These are phyloP conservation scores for Boletus insuetus DNA, from an alignment of 768 basidiomycete species.

Conservation along the genomic window DNA sequence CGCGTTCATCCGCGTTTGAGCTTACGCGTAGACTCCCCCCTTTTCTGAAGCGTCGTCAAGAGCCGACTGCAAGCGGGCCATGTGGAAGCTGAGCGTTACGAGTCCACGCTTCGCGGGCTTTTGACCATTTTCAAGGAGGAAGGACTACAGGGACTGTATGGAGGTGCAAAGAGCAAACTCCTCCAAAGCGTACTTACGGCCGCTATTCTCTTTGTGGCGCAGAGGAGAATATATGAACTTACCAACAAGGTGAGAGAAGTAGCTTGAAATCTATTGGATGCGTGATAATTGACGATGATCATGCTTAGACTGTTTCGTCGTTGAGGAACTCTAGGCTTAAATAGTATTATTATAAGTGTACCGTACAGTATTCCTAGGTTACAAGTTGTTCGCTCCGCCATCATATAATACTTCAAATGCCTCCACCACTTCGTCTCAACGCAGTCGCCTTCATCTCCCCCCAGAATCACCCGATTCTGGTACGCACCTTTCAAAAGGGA, in stretches of 20 bases:
- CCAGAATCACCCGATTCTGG: conserved; percentile 74
- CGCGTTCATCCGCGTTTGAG: not conserved
- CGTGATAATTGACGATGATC: conserved; percentile 1
- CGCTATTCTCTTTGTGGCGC: conserved; percentile 89
- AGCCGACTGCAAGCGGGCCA: conserved; percentile 77
- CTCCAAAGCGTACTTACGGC: conserved; percentile 91
- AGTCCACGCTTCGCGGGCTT: conserved; percentile 75
- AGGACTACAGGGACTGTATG: conserved; percentile 81
- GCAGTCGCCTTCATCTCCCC: conserved; percentile 86
- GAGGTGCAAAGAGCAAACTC: conserved; percentile 84
- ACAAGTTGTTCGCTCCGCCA: too few relatives aligned
- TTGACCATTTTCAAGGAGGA: conserved; percentile 75
- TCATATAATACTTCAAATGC: conserved; percentile 40
- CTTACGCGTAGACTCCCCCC: not conserved
- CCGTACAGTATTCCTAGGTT: too few relatives aligned
- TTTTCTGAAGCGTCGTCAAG: conserved; percentile 60
- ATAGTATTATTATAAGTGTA: not conserved
- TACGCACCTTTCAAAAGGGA: conserved; percentile 64
- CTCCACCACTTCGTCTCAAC: conserved; percentile 66
- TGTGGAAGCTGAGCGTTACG: conserved; percentile 64
- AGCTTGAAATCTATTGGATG: not conserved
- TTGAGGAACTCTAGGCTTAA: conserved; percentile 6
- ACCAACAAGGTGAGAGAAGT: conserved; percentile 45
- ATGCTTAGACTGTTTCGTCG: conserved; percentile 11
- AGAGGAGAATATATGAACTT: conserved; percentile 77